Percentiles rank a stretch among this genome's conserved stretches.
Evolutionary conservation across 495 filamentous ascomycete genomes (phyloP).

Genomic region (Cercophora scortea): DNA sequence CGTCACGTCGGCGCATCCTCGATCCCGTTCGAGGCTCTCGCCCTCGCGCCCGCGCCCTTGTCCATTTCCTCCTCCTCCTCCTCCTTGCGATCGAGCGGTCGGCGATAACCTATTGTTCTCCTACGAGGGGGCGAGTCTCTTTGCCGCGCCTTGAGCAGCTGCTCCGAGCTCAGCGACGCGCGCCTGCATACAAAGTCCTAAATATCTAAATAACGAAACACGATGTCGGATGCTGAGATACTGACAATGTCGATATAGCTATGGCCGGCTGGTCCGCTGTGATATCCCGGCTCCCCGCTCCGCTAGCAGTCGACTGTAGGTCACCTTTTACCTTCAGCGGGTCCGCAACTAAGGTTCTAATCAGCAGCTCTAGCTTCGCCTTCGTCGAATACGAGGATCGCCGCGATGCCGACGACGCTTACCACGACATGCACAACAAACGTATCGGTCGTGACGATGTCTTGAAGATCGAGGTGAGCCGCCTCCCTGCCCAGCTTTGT

Average conservation of each 20-base stretch:
- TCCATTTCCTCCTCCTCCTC: conserved; percentile 24
- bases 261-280: conserved; percentile 96
- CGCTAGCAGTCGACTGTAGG: conserved; percentile 88
- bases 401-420: conserved; percentile 97
- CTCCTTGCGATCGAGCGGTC: conserved; percentile 50
- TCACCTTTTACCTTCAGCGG: conserved; percentile 18
- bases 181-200: conserved; percentile 7
- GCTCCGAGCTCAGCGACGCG: conserved; percentile 20
- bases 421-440: conserved; percentile 99
- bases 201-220: background rate
- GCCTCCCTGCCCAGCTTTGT: background rate
- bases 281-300: conserved; percentile 96
- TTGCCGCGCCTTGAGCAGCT: conserved; percentile 11
- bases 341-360: background rate
- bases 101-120: conserved; percentile 30
- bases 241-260: conserved; percentile 54
- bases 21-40: conserved; percentile 16
- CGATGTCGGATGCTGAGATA: conserved; percentile 17
- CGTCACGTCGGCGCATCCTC: conserved; percentile 11
- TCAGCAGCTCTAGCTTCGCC: conserved; percentile 61
- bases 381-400: conserved; percentile 99
- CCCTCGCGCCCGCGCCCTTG: conserved; percentile 19
- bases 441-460: conserved; percentile 93
- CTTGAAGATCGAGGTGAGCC: conserved; percentile 89
- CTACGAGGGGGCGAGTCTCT: conserved; percentile 27